These are phyloP conservation scores for Camellia lanceoleosa DNA, from an alignment of 148 eudicot species.

Conservation along the genomic window DNA sequence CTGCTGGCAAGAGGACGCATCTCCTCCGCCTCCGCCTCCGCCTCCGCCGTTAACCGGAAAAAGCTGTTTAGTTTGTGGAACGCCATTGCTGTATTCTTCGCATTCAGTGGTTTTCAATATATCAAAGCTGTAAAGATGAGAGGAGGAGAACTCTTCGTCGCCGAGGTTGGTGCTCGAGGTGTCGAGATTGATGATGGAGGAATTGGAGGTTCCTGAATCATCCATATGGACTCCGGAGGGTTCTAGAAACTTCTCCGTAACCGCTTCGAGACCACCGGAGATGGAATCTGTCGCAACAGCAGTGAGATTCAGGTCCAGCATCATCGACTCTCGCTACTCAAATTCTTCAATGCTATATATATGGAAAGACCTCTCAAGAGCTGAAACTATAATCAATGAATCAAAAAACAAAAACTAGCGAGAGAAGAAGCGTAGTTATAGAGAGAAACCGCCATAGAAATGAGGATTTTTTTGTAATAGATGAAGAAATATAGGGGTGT, in stretches of 20 bases:
- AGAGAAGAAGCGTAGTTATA: not conserved
- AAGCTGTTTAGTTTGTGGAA: slow-evolving; percentile 11
- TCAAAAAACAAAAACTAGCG: not conserved
- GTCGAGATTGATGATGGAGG: slow-evolving; percentile 38
- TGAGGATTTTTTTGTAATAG: not conserved
- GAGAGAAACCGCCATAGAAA: not conserved
- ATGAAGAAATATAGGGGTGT: not conserved
- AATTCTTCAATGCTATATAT: not conserved
- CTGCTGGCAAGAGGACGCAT: not conserved
- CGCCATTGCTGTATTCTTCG: slow-evolving; percentile 10
- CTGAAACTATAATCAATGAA: not conserved
- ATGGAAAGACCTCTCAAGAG: not conserved
- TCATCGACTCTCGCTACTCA: not conserved
- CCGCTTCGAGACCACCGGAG: slow-evolving; percentile 12
- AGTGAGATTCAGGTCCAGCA: slow-evolving; percentile 34
- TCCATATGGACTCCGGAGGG: slow-evolving; percentile 25
- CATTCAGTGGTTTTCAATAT: slow-evolving; percentile 23
- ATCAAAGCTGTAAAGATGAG: slow-evolving; percentile 24
- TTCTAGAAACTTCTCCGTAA: slow-evolving; percentile 18
- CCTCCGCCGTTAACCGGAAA: slow-evolving; percentile 22
- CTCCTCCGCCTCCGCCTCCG: slow-evolving; percentile 4
- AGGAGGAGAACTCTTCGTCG: slow-evolving; percentile 31
- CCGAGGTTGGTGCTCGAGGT: slow-evolving; percentile 23
- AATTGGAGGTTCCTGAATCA: slow-evolving; percentile 36
- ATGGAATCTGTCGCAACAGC: slow-evolving; percentile 7